Evolutionary conservation across 2,329 filamentous ascomycete species (phyloP).

Genomic region (Talaromyces sp.): DNA sequence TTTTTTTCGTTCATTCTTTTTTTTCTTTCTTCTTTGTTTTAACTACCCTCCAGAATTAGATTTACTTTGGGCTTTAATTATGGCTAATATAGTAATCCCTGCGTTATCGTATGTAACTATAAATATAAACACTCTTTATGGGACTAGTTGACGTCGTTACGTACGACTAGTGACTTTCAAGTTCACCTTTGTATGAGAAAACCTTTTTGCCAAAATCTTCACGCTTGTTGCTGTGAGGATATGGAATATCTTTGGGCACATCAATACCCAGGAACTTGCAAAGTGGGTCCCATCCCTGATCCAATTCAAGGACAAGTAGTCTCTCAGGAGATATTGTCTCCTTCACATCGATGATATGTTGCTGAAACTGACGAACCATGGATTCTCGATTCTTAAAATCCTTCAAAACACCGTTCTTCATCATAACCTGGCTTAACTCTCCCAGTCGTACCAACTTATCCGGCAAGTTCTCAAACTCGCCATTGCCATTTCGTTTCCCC

Average conservation of each 20-base stretch:
- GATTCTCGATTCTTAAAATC: not conserved
- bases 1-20: too few species aligned
- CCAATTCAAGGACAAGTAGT: not conserved
- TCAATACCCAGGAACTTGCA: not conserved
- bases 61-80: too few species aligned
- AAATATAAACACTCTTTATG: too few species aligned
- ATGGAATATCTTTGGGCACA: not conserved
- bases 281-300: not conserved
- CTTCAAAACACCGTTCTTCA: not conserved
- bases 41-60: too few species aligned
- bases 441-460: not conserved
- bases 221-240: not conserved
- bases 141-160: too few species aligned
- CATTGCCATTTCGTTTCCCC: not conserved
- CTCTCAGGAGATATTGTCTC: not conserved
- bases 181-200: not conserved
- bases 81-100: too few species aligned
- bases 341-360: not conserved
- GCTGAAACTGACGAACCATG: not conserved
- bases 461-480: not conserved
- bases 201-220: not conserved
- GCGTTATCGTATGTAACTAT: too few species aligned
- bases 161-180: not conserved
- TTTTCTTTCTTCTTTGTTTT: too few species aligned
- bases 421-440: not conserved